phyloP scores from a whole-genome alignment of 805 yeast genomes.

The Candida koratica region DNA sequence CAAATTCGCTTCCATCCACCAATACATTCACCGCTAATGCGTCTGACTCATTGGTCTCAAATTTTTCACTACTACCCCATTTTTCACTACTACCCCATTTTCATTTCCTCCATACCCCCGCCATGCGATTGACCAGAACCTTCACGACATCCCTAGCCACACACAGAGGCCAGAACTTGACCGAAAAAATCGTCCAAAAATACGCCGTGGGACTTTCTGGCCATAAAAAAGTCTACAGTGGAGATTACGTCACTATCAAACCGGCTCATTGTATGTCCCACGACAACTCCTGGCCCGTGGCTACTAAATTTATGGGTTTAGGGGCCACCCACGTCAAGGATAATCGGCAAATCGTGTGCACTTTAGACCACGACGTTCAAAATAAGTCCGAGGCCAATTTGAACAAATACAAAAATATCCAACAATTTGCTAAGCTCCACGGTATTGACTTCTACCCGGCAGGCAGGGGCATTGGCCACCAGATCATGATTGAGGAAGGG shows the following conservation, averaged over 20 bases:
- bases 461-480: slow-evolving; percentile 98
- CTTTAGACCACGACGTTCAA: slow-evolving; percentile 97
- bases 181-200: slow-evolving; percentile 92
- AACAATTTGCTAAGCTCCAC: slow-evolving; percentile 82
- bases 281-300: slow-evolving; percentile 99
- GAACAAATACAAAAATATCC: slow-evolving; percentile 82
- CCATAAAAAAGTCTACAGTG: slow-evolving; percentile 75
- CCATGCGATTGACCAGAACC: slow-evolving; percentile 14
- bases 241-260: slow-evolving; percentile 90
- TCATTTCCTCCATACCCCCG: too few species aligned
- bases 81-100: too few species aligned
- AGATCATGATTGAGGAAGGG: slow-evolving; percentile 98
- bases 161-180: slow-evolving; percentile 69
- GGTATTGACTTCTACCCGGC: slow-evolving; percentile 98
- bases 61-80: too few species aligned
- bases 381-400: slow-evolving; percentile 86
- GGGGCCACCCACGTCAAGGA: slow-evolving; percentile 84
- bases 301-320: slow-evolving; percentile 89
- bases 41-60: slow-evolving; percentile 19
- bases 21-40: slow-evolving; percentile 10
- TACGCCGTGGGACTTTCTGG: slow-evolving; percentile 82
- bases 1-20: slow-evolving; percentile 9
- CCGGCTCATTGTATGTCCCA: slow-evolving; percentile 99
- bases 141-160: slow-evolving; percentile 18
- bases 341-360: slow-evolving; percentile 89